Evolutionary conservation across 2,329 filamentous ascomycete species (phyloP), one percentile per base, ranked within the genome.

Genomic region (Phoma sp.): DNA sequence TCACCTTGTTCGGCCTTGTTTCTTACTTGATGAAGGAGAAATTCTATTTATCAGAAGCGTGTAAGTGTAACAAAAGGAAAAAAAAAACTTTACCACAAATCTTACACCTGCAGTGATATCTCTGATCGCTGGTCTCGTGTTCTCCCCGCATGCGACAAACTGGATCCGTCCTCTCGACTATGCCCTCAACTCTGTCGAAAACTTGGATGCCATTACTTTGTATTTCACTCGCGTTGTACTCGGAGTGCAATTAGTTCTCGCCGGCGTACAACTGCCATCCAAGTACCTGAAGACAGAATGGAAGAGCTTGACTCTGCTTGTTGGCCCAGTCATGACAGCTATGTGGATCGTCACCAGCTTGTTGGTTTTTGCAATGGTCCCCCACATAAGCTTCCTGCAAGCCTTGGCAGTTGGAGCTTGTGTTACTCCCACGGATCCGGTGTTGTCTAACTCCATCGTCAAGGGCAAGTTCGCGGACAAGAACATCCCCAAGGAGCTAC

Each of bases 391-490:
- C 27, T 90, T 95, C 60, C 79, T 96, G 2, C 89, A 95, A 61
- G 89, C 93, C 0, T 80, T 96, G 9, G 89, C 87, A 13, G 80
- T 96, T 9, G 92, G 87, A 1, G 89, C 92, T 0, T 96, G 92
- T 67, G 86, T 97, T n/a, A 95, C 93, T 2, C 93, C 92, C 0
- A 96, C 93, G 0, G 93, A 97, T 66, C 93, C 93, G 0, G 86
- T 96, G 1, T 75, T 96, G 33, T 93, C 89, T 13, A 93, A 95
- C 60, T 89, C 89, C 2, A 96, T 96, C 52, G 91, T 96, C 40
- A 96, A 96, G 78, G 92, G 92, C 29, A 93, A 90, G 65, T 97
- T 96, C 69, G 93, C 93, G 1, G 92, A 96, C 67, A 89, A 92
- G 66, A 95, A 96, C 70, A 88, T 96, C 14, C 91, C 93, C 0